Percentiles rank a stretch among this genome's conserved stretches.
phyloP scores from a whole-genome alignment of 1,284 basidiomycete genomes.

The Tilletia walkeri region DNA sequence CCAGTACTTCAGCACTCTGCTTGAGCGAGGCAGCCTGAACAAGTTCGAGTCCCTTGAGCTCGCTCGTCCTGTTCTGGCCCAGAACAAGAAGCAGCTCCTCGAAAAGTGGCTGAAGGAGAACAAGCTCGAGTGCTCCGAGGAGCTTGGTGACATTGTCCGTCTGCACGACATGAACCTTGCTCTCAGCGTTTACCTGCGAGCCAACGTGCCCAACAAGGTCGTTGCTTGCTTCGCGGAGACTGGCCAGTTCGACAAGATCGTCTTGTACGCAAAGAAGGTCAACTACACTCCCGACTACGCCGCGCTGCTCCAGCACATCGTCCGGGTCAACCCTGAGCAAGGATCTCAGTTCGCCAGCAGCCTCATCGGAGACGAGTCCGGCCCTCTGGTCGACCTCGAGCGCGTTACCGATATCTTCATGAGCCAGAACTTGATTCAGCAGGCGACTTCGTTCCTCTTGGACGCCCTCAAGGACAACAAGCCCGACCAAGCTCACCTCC shows the following conservation, averaged over 20 bases:
- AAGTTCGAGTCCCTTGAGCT: constrained; percentile 94
- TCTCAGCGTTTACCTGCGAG: constrained; percentile 95
- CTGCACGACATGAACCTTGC: constrained; percentile 95
- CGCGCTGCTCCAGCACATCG: constrained; percentile 91
- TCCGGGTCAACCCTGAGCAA: constrained; percentile 94
- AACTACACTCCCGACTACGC: constrained; percentile 92
- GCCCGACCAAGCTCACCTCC: constrained; percentile 92
- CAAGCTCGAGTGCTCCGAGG: constrained; percentile 98
- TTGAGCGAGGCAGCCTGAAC: constrained; percentile 97
- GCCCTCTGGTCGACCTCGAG: constrained; percentile 91
- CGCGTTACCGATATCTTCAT: constrained; percentile 82
- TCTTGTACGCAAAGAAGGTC: constrained; percentile 97
- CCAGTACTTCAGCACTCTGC: constrained; percentile 95
- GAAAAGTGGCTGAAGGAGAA: constrained; percentile 99
- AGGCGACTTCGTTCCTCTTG: constrained; percentile 94
- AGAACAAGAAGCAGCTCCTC: constrained; percentile 93
- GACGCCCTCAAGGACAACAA: constrained; percentile 99
- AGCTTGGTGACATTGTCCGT: constrained; percentile 95
- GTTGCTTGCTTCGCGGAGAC: constrained; percentile 96
- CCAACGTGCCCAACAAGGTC: constrained; percentile 98
- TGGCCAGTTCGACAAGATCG: constrained; percentile 97
- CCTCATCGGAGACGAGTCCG: constrained; percentile 87
- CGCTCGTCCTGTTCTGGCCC: constrained; percentile 89
- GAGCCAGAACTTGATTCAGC: constrained; percentile 99
- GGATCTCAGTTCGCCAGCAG: constrained; percentile 97